phyloP scores from a whole-genome alignment of 2,329 filamentous ascomycete genomes.

The Aspergillus japonicus region DNA sequence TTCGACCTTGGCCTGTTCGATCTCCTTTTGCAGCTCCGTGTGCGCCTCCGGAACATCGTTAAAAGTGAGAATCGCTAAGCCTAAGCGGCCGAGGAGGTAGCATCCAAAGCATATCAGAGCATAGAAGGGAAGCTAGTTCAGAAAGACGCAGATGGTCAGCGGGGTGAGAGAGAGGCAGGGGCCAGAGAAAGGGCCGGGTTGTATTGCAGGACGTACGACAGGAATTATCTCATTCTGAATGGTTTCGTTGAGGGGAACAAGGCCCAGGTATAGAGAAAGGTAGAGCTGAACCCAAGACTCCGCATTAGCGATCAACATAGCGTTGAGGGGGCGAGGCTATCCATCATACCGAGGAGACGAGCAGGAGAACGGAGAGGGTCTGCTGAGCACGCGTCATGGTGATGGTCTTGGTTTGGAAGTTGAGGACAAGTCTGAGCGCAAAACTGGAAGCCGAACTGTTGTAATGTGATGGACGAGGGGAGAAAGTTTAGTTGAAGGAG shows the following conservation, averaged over 20 bases:
- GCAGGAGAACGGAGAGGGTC: conserved; percentile 81
- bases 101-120: conserved; percentile 85
- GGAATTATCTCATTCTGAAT: conserved; percentile 85
- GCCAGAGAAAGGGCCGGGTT: background rate
- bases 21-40: conserved; percentile 85
- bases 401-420: conserved; percentile 16
- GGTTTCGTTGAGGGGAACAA: conserved; percentile 74
- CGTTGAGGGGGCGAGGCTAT: background rate
- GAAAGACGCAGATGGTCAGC: conserved; percentile 7
- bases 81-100: conserved; percentile 87
- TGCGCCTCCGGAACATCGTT: conserved; percentile 92
- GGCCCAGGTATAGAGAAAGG: conserved; percentile 77
- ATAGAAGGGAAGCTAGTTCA: conserved; percentile 81
- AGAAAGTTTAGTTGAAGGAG: background rate
- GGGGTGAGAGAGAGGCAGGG: background rate
- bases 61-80: conserved; percentile 91
- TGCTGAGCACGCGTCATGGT: conserved; percentile 93
- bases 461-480: background rate
- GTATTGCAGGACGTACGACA: conserved; percentile 62
- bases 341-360: conserved; percentile 78
- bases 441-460: background rate
- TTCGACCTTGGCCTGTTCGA: conserved; percentile 49
- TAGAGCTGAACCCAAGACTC: conserved; percentile 67
- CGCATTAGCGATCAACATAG: conserved; percentile 12
- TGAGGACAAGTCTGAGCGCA: background rate